These are phyloP conservation scores for Sequoia sempervirens DNA, from an alignment of 75 land plant genomes.

Conservation along the genomic window DNA sequence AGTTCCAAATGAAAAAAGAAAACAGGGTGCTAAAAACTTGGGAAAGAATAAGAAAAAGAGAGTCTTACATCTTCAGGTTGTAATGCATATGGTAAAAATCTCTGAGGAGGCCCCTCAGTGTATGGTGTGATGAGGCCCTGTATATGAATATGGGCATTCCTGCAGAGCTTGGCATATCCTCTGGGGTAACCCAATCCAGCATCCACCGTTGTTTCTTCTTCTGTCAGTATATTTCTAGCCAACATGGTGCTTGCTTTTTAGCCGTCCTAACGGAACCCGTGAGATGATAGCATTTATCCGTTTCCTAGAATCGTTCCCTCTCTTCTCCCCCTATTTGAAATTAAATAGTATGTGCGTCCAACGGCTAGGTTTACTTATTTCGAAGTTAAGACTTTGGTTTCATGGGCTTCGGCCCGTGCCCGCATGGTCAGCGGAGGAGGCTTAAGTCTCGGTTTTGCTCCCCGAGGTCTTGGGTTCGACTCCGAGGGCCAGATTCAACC, in stretches of 20 bases:
- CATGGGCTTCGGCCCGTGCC: too few relatives aligned
- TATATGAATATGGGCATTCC: slow-evolving; percentile 18
- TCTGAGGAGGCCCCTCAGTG: slow-evolving; percentile 76
- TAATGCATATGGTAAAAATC: slow-evolving; percentile 62
- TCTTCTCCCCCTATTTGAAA: not conserved
- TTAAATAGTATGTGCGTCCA: not conserved
- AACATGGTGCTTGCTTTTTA: not conserved
- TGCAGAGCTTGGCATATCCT: slow-evolving; percentile 84
- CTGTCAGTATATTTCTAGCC: slow-evolving; percentile 25
- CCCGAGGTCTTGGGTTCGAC: too few relatives aligned
- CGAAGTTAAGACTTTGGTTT: too few relatives aligned
- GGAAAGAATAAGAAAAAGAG: not conserved
- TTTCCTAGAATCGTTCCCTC: not conserved
- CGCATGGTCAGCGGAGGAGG: too few relatives aligned
- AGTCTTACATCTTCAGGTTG: slow-evolving; percentile 53
- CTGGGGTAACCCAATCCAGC: slow-evolving; percentile 68
- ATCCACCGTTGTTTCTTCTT: slow-evolving; percentile 73
- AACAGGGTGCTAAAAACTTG: not conserved
- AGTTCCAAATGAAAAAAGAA: too few relatives aligned
- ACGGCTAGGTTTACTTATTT: not conserved
- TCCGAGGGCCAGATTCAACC: too few relatives aligned
- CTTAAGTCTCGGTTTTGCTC: too few relatives aligned
- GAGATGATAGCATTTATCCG: not conserved
- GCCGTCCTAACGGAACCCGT: not conserved
- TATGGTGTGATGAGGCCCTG: slow-evolving; percentile 30